Conservation (phyloP, 148 eudicot species). For the Cornus florida region DNA sequence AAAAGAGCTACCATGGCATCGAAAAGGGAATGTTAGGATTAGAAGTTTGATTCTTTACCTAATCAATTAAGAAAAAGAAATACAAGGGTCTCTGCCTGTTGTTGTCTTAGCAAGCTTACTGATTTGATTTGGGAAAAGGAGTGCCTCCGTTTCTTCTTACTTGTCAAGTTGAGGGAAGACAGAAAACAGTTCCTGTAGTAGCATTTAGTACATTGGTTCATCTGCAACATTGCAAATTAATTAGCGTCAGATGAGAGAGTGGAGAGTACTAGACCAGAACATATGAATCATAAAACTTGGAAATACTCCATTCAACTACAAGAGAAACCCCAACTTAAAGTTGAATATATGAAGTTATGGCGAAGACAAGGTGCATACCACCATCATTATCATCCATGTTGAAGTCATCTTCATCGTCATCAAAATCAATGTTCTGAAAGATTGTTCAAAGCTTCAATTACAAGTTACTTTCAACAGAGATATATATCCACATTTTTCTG, state of each 20-base stretch:
- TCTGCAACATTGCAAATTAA: constrained; percentile 8
- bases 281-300: background rate
- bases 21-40: background rate
- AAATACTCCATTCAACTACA: background rate
- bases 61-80: no score
- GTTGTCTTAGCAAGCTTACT: background rate
- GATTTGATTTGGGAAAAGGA: background rate
- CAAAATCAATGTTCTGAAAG: constrained; percentile 34
- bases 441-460: background rate
- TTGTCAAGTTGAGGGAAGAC: background rate
- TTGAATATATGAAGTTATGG: background rate
- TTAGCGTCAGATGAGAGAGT: background rate
- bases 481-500: background rate
- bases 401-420: constrained; percentile 56
- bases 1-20: background rate
- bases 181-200: background rate
- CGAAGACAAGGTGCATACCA: constrained; percentile 18
- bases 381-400: constrained; percentile 37
- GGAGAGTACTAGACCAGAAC: background rate
- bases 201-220: constrained; percentile 6
- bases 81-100: no score
- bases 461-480: background rate
- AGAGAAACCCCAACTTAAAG: background rate
- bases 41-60: no score
- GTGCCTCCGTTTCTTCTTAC: background rate